These are phyloP conservation scores for Parathielavia hyrcaniae DNA, from an alignment of 495 filamentous ascomycete genomes.

Conservation along the genomic window DNA sequence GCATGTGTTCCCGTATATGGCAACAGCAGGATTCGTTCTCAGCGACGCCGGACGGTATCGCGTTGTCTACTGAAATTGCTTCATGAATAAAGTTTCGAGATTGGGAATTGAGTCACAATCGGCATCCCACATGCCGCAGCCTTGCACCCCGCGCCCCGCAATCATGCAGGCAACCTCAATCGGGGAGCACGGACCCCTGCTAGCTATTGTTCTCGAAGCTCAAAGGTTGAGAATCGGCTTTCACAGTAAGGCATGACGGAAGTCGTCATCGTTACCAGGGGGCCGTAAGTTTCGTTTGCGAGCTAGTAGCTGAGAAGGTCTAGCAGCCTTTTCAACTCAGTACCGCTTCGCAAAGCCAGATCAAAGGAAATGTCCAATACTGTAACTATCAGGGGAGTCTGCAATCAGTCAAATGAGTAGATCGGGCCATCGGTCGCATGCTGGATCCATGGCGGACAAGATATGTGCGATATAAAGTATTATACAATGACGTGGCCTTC, in stretches of 20 bases:
- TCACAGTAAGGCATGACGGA: neutral
- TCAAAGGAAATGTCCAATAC: too few species aligned
- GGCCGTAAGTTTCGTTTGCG: too few species aligned
- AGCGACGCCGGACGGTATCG: neutral
- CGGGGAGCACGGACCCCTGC: constrained; percentile 5
- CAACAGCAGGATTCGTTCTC: neutral
- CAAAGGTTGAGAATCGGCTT: constrained; percentile 8
- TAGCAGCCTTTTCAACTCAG: neutral
- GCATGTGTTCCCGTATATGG: neutral
- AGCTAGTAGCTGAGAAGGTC: neutral
- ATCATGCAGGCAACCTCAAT: constrained; percentile 6
- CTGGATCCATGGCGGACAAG: too few species aligned
- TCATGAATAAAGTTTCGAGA: neutral
- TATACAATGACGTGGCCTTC: too few species aligned
- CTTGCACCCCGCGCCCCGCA: constrained; percentile 15
- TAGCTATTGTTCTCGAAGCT: constrained; percentile 9
- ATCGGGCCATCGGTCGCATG: too few species aligned
- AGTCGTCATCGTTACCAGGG: too few species aligned
- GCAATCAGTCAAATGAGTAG: too few species aligned
- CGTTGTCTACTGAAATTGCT: constrained; percentile 1
- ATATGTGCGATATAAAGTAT: too few species aligned
- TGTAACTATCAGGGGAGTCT: too few species aligned
- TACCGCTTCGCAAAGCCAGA: too few species aligned
- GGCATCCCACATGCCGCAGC: neutral
- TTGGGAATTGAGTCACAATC: constrained; percentile 19